phyloP scores from a whole-genome alignment of 2,329 filamentous ascomycete genomes.

The Beauveria brongniartii region DNA sequence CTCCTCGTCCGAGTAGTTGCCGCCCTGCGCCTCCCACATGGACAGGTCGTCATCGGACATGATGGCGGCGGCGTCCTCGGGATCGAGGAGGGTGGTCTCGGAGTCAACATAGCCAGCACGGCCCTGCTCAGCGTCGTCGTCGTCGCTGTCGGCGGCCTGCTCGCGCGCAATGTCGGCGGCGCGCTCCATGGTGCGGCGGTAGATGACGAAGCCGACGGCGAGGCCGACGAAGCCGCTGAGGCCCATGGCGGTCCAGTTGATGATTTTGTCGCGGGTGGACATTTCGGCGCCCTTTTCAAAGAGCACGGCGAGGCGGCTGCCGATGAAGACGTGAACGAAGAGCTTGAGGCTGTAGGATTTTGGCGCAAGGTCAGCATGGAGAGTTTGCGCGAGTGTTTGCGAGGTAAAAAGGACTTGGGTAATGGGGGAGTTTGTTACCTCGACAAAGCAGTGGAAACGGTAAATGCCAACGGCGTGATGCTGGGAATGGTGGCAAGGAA shows the following conservation, averaged over 20 bases:
- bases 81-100: constrained; percentile 36
- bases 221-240: constrained; percentile 64
- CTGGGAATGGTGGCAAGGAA: constrained; percentile 91
- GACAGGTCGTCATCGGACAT: constrained; percentile 54
- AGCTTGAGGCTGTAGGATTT: constrained; percentile 60
- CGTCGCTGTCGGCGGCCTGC: constrained; percentile 24
- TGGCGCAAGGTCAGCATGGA: not conserved
- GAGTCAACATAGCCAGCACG: constrained; percentile 34
- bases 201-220: constrained; percentile 77
- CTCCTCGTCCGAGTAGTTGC: constrained; percentile 24
- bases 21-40: constrained; percentile 38
- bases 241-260: constrained; percentile 78
- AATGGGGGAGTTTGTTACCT: constrained; percentile 31
- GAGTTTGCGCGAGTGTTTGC: not conserved
- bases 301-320: constrained; percentile 70
- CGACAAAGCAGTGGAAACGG: constrained; percentile 71
- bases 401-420: not conserved
- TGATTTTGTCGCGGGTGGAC: constrained; percentile 64
- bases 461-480: constrained; percentile 68
- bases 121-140: constrained; percentile 26
- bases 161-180: constrained; percentile 49
- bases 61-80: constrained; percentile 43
- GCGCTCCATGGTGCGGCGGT: constrained; percentile 58
- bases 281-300: constrained; percentile 80
- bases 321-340: constrained; percentile 87